Evolutionary conservation across 768 basidiomycete genomes (phyloP).

Genomic region (Hericium coralloides): DNA sequence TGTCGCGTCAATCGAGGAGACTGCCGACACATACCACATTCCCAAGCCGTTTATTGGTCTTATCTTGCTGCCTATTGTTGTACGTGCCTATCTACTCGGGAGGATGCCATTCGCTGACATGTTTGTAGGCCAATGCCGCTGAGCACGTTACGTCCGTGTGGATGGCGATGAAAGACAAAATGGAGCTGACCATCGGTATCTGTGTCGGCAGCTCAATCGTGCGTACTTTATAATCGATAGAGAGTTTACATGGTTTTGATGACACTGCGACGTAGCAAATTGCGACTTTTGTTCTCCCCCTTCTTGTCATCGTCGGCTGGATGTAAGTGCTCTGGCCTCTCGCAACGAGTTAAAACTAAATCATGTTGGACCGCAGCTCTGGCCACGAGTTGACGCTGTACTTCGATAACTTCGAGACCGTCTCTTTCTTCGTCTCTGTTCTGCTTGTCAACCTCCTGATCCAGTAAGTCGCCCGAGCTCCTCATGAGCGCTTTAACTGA

Average conservation of each 20-base stretch:
- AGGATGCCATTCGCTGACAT: background rate
- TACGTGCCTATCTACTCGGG: constrained; percentile 24
- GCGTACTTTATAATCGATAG: constrained; percentile 18
- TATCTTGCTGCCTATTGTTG: constrained; percentile 83
- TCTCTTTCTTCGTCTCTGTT: constrained; percentile 80
- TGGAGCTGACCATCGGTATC: constrained; percentile 69
- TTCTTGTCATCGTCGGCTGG: constrained; percentile 88
- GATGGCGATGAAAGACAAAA: constrained; percentile 79
- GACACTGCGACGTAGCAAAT: constrained; percentile 52
- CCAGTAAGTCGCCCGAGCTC: constrained; percentile 34
- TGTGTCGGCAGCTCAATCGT: constrained; percentile 80
- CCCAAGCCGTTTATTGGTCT: constrained; percentile 83
- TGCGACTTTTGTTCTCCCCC: constrained; percentile 76
- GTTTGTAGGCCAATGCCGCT: constrained; percentile 60
- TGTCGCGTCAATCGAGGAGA: constrained; percentile 89
- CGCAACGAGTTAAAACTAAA: constrained; percentile 6
- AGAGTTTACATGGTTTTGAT: background rate
- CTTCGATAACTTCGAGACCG: constrained; percentile 86
- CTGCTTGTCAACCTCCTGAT: constrained; percentile 81
- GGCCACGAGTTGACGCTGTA: constrained; percentile 69
- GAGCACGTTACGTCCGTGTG: constrained; percentile 83
- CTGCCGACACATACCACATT: constrained; percentile 69
- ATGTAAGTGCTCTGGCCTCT: constrained; percentile 36
- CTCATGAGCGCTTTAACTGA: background rate
- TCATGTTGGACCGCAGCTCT: constrained; percentile 29